Percentiles rank a stretch among this genome's conserved stretches.
Conservation (phyloP, 73 alveolate species). For the Symbiodinium natans region DNA sequence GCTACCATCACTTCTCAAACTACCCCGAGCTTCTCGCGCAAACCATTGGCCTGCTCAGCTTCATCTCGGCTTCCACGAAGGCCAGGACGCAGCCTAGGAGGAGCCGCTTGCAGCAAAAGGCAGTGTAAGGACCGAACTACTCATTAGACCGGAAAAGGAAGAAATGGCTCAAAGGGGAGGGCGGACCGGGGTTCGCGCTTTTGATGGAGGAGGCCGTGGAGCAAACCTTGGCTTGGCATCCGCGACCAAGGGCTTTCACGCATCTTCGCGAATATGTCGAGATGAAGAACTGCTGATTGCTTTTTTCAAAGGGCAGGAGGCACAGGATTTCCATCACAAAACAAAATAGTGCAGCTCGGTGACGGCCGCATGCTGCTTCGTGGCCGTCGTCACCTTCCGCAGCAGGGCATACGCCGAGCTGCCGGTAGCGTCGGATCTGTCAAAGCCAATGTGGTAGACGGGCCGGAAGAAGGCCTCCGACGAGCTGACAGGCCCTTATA, state of each 20-base stretch:
- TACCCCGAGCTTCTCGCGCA: too few relatives aligned
- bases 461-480: constrained; percentile 93
- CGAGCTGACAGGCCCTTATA: too few relatives aligned
- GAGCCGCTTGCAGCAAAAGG: too few relatives aligned
- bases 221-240: constrained; percentile 29
- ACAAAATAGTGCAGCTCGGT: not conserved
- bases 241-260: not conserved
- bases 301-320: too few relatives aligned
- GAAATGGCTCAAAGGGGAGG: too few relatives aligned
- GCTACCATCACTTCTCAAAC: too few relatives aligned
- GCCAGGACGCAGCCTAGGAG: constrained; percentile 51
- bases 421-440: constrained; percentile 43
- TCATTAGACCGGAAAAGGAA: too few relatives aligned
- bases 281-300: too few relatives aligned
- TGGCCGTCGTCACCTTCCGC: constrained; percentile 41
- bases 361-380: constrained; percentile 24
- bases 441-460: constrained; percentile 61
- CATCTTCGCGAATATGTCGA: too few relatives aligned
- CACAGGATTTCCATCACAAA: too few relatives aligned
- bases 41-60: not conserved
- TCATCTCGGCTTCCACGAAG: constrained; percentile 57
- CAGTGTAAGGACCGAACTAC: too few relatives aligned
- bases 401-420: constrained; percentile 24
- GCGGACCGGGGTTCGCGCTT: too few relatives aligned
- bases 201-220: constrained; percentile 80